Base-by-base conservation (phyloP, 1,139 yeast genomes). In the Suhomyces bribrorum region DNA sequence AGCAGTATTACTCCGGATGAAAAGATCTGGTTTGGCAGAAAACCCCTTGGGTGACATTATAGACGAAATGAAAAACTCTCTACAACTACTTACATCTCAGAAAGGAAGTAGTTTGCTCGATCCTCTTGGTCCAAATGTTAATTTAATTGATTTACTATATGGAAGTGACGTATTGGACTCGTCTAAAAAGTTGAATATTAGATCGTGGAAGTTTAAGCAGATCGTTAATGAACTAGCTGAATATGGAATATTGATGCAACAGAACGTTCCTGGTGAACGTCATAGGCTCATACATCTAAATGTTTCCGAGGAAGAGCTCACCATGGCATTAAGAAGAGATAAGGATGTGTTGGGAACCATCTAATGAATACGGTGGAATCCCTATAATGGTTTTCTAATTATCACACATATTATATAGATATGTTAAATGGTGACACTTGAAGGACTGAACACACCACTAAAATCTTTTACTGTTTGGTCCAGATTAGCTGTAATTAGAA, bases 11-110 rank as follows among this genome's bases (percentile, higher is more conserved):
- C 67, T 83, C 22, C 66, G 89, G 37, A 75, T 77, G 44, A 77
- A 85, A 37, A 75, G 94, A 34, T 73, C 83, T 0, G 92, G 94
- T 0, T 53, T 78, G 9, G 84, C 84, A 1, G 96, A 87, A 48
- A 81, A 81, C 46, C 57, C 81, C 1, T 56, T 89, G 36, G 92
- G 92, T 16, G 95, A 86, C 46, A 70, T 89, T 1, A 69, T 86
- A 26, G 95, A 86, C 53, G 97, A 90, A 54, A 73, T 87, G 56
- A 78, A 75, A 42, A 72, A 55, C 39, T 49, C 68, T 1, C 50
- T 70, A 7, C 49, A 55, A 8, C 48, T 66, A 55, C 48, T 60
- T 12, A 57, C 68, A 1, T 45, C 63, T 0, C 52, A 48, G 13
- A 56, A 55, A 29, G 46, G 53, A 16, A 44, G 45, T 17, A 43